phyloP scores from a whole-genome alignment of 1,284 basidiomycete species.

The Naganishia albida region DNA sequence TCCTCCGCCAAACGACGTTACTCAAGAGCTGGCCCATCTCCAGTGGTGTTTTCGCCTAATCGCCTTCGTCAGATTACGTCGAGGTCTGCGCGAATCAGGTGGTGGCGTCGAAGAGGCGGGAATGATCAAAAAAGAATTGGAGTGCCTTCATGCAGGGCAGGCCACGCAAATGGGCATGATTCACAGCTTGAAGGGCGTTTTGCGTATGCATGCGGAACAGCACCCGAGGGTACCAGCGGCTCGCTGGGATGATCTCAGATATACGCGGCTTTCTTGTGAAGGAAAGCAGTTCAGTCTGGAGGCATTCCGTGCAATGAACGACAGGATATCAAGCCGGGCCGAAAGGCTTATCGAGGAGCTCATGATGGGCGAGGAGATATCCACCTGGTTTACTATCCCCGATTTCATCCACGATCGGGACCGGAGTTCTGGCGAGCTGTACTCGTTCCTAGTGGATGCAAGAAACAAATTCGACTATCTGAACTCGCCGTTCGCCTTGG shows the following conservation, averaged over 20 bases:
- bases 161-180: background rate
- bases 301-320: background rate
- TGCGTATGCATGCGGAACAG: background rate
- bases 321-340: background rate
- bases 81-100: background rate
- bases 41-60: background rate
- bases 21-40: background rate
- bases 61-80: background rate
- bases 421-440: background rate
- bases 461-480: background rate
- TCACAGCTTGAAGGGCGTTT: background rate
- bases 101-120: background rate
- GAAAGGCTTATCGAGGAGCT: background rate
- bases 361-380: background rate
- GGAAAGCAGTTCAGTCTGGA: background rate
- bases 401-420: background rate
- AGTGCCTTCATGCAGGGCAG: background rate
- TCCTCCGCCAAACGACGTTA: background rate
- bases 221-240: background rate
- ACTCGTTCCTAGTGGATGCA: background rate
- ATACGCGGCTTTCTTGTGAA: background rate
- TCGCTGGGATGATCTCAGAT: background rate
- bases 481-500: background rate
- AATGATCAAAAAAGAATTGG: background rate
- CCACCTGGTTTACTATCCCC: background rate